These are phyloP conservation scores for Hemileia vastatrix DNA, from an alignment of 1,284 basidiomycete genomes.

Conservation along the genomic window DNA sequence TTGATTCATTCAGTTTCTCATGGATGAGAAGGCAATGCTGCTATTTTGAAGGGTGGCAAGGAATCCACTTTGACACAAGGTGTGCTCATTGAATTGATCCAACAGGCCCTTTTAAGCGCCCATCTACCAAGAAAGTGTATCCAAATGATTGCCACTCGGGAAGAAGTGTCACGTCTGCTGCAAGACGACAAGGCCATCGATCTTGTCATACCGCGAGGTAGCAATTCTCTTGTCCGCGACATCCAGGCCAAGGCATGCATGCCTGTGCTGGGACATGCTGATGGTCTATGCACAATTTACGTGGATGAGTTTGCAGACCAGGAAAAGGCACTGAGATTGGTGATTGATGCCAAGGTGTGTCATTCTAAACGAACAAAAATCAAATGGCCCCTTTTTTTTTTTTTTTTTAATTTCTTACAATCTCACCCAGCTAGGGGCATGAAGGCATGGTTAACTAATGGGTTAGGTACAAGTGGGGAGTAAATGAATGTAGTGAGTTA, in stretches of 20 bases:
- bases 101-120: slow-evolving; percentile 61
- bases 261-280: slow-evolving; percentile 97
- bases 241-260: slow-evolving; percentile 88
- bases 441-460: no score
- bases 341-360: slow-evolving; percentile 88
- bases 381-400: no score
- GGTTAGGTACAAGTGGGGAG: no score
- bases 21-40: slow-evolving; percentile 92
- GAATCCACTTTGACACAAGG: slow-evolving; percentile 71
- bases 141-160: slow-evolving; percentile 84
- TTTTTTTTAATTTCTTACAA: no score
- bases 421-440: no score
- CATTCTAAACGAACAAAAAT: no score
- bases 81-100: slow-evolving; percentile 68
- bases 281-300: slow-evolving; percentile 83
- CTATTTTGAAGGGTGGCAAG: slow-evolving; percentile 93
- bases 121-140: slow-evolving; percentile 69
- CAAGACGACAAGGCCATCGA: slow-evolving; percentile 85
- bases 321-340: slow-evolving; percentile 68
- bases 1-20: slow-evolving; percentile 16
- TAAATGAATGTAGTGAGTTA: no score
- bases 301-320: slow-evolving; percentile 71
- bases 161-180: slow-evolving; percentile 77
- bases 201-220: slow-evolving; percentile 90
- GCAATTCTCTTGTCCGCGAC: slow-evolving; percentile 74